phyloP scores from a whole-genome alignment of 2,329 filamentous ascomycete species.

The Alternaria novae-zelandiae region DNA sequence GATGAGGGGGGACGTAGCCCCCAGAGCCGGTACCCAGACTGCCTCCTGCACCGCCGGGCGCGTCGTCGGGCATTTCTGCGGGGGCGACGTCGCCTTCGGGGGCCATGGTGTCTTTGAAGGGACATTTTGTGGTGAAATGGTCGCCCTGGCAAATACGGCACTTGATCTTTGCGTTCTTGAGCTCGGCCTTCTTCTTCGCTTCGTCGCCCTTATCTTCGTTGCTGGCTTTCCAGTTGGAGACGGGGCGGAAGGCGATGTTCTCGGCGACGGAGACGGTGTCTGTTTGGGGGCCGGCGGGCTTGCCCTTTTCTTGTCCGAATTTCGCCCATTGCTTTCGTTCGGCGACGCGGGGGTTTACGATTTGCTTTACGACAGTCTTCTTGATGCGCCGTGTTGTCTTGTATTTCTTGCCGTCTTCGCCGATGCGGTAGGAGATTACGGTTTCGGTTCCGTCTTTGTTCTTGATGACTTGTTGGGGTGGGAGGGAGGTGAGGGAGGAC shows the following conservation, averaged over 20 bases:
- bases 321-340: conserved; percentile 93
- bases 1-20: conserved; percentile 92
- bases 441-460: conserved; percentile 99
- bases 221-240: conserved; percentile 90
- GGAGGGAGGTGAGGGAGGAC: conserved; percentile 73
- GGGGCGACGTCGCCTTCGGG: conserved; percentile 65
- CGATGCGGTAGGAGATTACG: conserved; percentile 85
- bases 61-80: conserved; percentile 57
- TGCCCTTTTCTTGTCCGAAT: conserved; percentile 89
- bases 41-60: conserved; percentile 55
- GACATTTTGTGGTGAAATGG: conserved; percentile 98
- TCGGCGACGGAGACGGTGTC: conserved; percentile 95
- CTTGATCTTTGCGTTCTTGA: conserved; percentile 99
- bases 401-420: conserved; percentile 93
- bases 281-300: conserved; percentile 78
- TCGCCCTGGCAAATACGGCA: conserved; percentile 98
- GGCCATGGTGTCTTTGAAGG: conserved; percentile 99
- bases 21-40: conserved; percentile 71
- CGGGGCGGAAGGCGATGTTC: conserved; percentile 96
- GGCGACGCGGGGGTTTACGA: conserved; percentile 94
- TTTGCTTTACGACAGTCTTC: conserved; percentile 87
- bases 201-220: conserved; percentile 78
- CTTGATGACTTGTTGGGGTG: conserved; percentile 83
- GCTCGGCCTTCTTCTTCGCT: conserved; percentile 70
- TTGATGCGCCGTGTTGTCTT: conserved; percentile 97